Evolutionary conservation across 306 rosid species (phyloP), one percentile per base, ranked within the genome.

Genomic region (Sicyos edulis): DNA sequence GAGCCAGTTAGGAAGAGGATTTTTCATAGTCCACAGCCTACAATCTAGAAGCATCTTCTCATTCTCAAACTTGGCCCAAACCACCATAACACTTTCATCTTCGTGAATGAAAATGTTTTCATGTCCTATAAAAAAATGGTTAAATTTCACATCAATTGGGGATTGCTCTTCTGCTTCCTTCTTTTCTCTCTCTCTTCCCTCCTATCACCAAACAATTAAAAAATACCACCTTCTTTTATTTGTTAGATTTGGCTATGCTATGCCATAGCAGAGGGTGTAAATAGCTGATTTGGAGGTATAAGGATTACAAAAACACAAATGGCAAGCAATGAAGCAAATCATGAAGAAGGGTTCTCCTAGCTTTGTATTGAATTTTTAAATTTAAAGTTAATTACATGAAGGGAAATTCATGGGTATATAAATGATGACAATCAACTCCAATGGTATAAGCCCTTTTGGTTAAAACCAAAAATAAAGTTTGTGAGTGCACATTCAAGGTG

Each of bases 1-100:
- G 64, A 22, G 40, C 40, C 64, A 6, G 64, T 58, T 13, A 12
- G 63, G 40, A 12, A 24, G 40, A 57, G 5, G 17, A 14, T 13
- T 5, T 57, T 10, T 10, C 8, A 58, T 24, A 22, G 64, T 58
- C 37, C 64, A 24, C 64, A 4, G 17, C 64, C 40, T 24, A 24
- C 64, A 58, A 58, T 1, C 64, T 58, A 58, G 64, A 58, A 58
- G 10, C 40, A 58, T 5, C 64, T 58, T 58, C n/a, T n/a, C n/a
- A n/a, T n/a, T n/a, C n/a, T n/a, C n/a, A n/a, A n/a, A n/a, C n/a
- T n/a, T n/a, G n/a, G n/a, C n/a, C n/a, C n/a, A n/a, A n/a, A n/a
- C n/a, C n/a, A n/a, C n/a, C n/a, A n/a, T n/a, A n/a, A n/a, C n/a
- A n/a, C n/a, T n/a, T n/a, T n/a, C n/a, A n/a, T n/a, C n/a, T n/a